Evolutionary conservation across 1,139 yeast genomes (phyloP).

Genomic region (Arxiozyma slooffiae): DNA sequence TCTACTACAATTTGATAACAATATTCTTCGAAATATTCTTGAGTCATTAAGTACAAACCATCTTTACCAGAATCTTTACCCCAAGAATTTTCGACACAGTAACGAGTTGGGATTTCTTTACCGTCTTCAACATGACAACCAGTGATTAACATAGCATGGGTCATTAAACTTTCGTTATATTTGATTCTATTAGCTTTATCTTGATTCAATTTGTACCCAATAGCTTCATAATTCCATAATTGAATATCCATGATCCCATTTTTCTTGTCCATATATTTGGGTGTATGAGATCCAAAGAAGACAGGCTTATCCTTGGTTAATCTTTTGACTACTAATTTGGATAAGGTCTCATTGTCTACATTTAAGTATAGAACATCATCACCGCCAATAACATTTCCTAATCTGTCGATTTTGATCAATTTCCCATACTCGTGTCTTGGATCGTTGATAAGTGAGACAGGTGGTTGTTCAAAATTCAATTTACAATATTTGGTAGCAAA

Average conservation of each 20-base stretch:
- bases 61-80: constrained; percentile 65
- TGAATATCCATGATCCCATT: constrained; percentile 63
- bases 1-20: constrained; percentile 74
- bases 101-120: constrained; percentile 55
- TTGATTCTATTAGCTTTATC: constrained; percentile 48
- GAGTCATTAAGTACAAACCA: constrained; percentile 74
- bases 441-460: constrained; percentile 65
- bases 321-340: constrained; percentile 53
- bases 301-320: constrained; percentile 65
- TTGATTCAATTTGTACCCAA: constrained; percentile 53
- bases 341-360: constrained; percentile 47
- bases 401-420: constrained; percentile 58
- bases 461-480: constrained; percentile 41
- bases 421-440: constrained; percentile 62
- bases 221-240: constrained; percentile 54
- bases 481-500: constrained; percentile 47
- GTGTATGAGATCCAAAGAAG: constrained; percentile 80
- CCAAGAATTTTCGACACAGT: constrained; percentile 85
- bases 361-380: constrained; percentile 62
- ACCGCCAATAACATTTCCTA: constrained; percentile 63
- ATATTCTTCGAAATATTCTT: constrained; percentile 71
- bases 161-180: constrained; percentile 58
- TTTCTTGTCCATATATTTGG: constrained; percentile 49
- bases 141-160: constrained; percentile 78
- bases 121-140: constrained; percentile 57